Conservation (phyloP, 495 filamentous ascomycete genomes). For the Talaromyces adpressus region DNA sequence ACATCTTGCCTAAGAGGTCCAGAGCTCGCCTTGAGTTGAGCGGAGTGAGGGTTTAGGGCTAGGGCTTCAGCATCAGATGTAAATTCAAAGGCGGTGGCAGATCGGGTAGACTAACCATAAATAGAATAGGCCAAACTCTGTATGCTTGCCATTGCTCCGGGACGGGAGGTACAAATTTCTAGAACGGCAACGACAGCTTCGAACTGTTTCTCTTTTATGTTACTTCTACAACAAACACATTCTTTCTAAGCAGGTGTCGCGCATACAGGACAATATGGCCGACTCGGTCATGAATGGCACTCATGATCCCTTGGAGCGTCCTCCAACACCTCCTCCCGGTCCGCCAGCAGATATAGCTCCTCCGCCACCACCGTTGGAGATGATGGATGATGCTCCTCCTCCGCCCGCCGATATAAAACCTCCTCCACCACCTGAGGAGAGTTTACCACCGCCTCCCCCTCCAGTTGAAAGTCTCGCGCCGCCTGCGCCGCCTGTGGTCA, state of each 20-base stretch:
- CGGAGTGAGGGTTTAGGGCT: neutral
- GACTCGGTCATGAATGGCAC: constrained; percentile 22
- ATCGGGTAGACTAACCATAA: neutral
- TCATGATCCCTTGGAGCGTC: constrained; percentile 31
- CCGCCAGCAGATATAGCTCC: constrained; percentile 41
- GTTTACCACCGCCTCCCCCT: constrained; percentile 47
- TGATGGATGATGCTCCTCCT: constrained; percentile 24
- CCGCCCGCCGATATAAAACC: constrained; percentile 37
- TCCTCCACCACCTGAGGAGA: constrained; percentile 54
- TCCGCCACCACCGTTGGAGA: constrained; percentile 29
- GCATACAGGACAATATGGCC: constrained; percentile 15
- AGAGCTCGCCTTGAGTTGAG: neutral
- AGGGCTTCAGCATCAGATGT: neutral
- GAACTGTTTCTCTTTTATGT: neutral
- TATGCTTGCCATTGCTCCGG: neutral
- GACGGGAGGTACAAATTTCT: neutral
- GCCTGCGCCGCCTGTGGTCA: constrained; percentile 14
- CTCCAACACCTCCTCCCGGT: constrained; percentile 47
- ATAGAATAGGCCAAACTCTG: neutral
- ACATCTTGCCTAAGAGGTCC: neutral
- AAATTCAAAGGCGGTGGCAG: neutral
- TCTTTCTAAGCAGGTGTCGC: neutral
- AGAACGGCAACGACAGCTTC: neutral
- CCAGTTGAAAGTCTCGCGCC: constrained; percentile 20
- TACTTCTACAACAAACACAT: neutral